A percentile compares a stretch with the other conserved stretches of the same genome.
phyloP scores from a whole-genome alignment of 2,329 filamentous ascomycete species.

The Aspergillus thermomutatus region DNA sequence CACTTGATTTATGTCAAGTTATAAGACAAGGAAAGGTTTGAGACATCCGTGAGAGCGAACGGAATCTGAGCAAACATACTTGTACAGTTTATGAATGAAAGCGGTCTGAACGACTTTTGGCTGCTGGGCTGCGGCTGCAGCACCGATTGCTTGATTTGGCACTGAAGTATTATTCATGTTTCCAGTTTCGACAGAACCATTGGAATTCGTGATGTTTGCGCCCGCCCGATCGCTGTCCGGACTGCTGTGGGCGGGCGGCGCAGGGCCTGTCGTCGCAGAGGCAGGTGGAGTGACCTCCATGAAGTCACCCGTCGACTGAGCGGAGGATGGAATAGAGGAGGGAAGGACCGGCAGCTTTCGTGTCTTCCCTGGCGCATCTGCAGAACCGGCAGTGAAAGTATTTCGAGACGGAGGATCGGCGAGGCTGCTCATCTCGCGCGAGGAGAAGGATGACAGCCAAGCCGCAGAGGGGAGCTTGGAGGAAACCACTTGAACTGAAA shows the following conservation, averaged over 20 bases:
- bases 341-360: conserved; percentile 53
- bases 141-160: conserved; percentile 37
- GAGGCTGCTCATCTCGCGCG: conserved; percentile 39
- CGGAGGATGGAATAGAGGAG: conserved; percentile 43
- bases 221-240: conserved; percentile 46
- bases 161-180: conserved; percentile 24
- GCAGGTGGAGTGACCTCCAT: conserved; percentile 55
- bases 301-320: conserved; percentile 46
- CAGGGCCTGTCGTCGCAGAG: conserved; percentile 41
- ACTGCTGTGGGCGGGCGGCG: conserved; percentile 48
- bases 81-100: conserved; percentile 98
- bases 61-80: conserved; percentile 56
- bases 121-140: conserved; percentile 66
- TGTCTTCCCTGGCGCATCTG: conserved; percentile 44
- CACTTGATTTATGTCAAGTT: not conserved
- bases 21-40: not conserved
- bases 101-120: conserved; percentile 98
- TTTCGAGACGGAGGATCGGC: conserved; percentile 43
- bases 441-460: conserved; percentile 12
- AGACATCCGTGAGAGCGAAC: not conserved
- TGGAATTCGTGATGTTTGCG: conserved; percentile 29
- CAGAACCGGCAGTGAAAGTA: conserved; percentile 40
- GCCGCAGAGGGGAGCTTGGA: conserved; percentile 8
- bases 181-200: conserved; percentile 30
- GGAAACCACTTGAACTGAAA: not conserved